Percentiles rank a stretch among this genome's conserved stretches.
These are phyloP conservation scores for Diaporthe vexans DNA, from an alignment of 2,329 filamentous ascomycete genomes.

Conservation along the genomic window DNA sequence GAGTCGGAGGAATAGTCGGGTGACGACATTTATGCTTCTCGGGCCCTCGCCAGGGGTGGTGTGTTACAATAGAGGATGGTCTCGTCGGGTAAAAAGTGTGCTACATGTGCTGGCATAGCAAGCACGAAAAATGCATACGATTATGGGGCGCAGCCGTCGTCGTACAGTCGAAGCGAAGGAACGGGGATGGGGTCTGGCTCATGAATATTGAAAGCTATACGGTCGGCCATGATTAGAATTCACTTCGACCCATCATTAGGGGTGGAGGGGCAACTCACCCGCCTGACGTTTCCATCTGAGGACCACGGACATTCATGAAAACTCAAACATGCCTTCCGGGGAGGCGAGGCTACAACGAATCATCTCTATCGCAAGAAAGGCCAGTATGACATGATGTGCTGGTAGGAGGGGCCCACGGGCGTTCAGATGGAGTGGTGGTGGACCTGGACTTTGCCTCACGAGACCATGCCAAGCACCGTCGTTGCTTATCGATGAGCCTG, in stretches of 20 bases:
- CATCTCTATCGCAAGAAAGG: constrained; percentile 16
- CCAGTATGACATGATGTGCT: constrained; percentile 31
- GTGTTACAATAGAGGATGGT: constrained; percentile 2
- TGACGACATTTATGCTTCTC: constrained; percentile 40
- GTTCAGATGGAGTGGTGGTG: constrained; percentile 14
- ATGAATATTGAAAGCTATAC: background rate
- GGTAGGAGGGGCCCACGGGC: constrained; percentile 20
- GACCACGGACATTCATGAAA: background rate
- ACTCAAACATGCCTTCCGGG: constrained; percentile 14
- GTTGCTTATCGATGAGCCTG: constrained; percentile 10
- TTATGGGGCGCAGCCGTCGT: background rate
- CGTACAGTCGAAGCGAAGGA: background rate
- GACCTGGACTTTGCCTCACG: constrained; percentile 27
- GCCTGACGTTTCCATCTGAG: constrained; percentile 9
- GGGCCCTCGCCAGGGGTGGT: background rate
- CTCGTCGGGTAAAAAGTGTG: constrained; percentile 11
- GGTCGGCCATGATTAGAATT: background rate
- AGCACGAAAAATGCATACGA: background rate
- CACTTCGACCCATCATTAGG: background rate
- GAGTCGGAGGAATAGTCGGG: constrained; percentile 36
- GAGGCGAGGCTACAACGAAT: background rate
- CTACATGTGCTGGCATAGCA: background rate
- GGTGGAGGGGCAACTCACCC: background rate
- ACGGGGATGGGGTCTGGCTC: background rate
- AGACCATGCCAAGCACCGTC: constrained; percentile 30